Percentiles rank a stretch among this genome's conserved stretches.
Evolutionary conservation across 2,329 filamentous ascomycete genomes (phyloP).

Genomic region (Cercospora brassicicola): DNA sequence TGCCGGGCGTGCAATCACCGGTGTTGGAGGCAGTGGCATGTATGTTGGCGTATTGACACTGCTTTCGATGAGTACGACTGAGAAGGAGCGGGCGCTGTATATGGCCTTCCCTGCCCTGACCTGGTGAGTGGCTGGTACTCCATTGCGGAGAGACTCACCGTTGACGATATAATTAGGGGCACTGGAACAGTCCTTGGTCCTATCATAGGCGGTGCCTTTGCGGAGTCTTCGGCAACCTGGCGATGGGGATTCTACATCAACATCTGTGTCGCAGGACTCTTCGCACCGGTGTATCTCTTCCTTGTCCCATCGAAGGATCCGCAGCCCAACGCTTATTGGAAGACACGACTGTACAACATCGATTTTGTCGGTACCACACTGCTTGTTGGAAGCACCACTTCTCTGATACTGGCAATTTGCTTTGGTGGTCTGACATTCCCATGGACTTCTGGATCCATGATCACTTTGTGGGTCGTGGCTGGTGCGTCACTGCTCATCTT

Average conservation of each 20-base stretch:
- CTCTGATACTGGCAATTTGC: conserved; percentile 51
- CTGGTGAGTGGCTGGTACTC: neutral
- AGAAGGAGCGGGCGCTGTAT: conserved; percentile 13
- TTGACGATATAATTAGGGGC: neutral
- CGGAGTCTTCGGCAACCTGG: conserved; percentile 14
- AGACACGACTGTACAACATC: conserved; percentile 33
- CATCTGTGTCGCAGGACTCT: conserved; percentile 37
- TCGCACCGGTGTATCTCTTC: conserved; percentile 49
- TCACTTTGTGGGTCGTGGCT: conserved; percentile 52
- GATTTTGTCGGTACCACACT: conserved; percentile 52
- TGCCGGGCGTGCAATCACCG: conserved; percentile 39
- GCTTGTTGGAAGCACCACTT: conserved; percentile 45
- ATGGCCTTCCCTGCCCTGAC: conserved; percentile 4
- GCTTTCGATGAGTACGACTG: conserved; percentile 13
- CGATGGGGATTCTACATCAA: conserved; percentile 48
- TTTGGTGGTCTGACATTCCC: conserved; percentile 53
- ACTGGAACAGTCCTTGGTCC: conserved; percentile 17
- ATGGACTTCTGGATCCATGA: conserved; percentile 50
- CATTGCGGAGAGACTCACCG: neutral
- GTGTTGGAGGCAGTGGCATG: conserved; percentile 46
- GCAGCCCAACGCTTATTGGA: conserved; percentile 5
- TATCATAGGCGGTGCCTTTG: conserved; percentile 18
- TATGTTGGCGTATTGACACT: conserved; percentile 12
- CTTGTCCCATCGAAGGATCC: conserved; percentile 39
- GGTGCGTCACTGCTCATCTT: conserved; percentile 49